Evolutionary conservation across 352 stramenopile genomes (phyloP).

Genomic region (Pythium graminicola): DNA sequence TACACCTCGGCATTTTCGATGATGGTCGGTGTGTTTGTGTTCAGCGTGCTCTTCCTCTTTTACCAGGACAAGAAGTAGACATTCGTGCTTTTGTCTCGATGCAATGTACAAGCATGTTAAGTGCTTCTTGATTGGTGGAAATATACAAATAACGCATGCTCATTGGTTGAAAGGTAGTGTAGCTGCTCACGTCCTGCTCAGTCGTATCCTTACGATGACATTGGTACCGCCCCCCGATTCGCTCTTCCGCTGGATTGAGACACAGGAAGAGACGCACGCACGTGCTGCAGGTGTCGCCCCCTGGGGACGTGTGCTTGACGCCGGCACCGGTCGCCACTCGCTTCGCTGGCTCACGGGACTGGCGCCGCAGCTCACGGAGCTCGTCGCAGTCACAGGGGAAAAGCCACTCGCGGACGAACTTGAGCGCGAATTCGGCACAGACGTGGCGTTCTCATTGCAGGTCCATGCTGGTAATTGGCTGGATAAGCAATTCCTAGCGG

Average conservation of each 20-base stretch:
- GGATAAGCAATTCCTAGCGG: constrained; percentile 30
- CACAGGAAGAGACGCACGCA: constrained; percentile 22
- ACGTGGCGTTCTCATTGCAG: constrained; percentile 14
- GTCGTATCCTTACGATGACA: too few relatives aligned
- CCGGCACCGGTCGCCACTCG: constrained; percentile 72
- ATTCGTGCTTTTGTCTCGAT: too few relatives aligned
- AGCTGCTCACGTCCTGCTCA: not conserved
- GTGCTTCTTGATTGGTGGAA: not conserved
- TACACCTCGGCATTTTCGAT: constrained; percentile 89
- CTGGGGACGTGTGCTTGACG: constrained; percentile 61
- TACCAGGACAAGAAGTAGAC: constrained; percentile 53
- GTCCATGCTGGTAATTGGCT: constrained; percentile 53
- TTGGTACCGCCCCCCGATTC: constrained; percentile 31
- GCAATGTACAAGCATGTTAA: too few relatives aligned
- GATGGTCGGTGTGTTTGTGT: constrained; percentile 88
- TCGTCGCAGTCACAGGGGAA: constrained; percentile 52
- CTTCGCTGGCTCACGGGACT: constrained; percentile 74
- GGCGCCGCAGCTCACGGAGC: constrained; percentile 26
- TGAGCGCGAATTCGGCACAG: constrained; percentile 19
- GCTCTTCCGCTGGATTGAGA: constrained; percentile 49
- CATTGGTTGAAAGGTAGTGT: constrained; percentile 9
- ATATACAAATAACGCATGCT: not conserved
- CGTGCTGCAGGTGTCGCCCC: constrained; percentile 3
- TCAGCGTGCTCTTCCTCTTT: constrained; percentile 88
- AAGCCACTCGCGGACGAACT: constrained; percentile 30